Evolutionary conservation across 2,329 filamentous ascomycete species (phyloP).

Genomic region (Zasmidium cellare): DNA sequence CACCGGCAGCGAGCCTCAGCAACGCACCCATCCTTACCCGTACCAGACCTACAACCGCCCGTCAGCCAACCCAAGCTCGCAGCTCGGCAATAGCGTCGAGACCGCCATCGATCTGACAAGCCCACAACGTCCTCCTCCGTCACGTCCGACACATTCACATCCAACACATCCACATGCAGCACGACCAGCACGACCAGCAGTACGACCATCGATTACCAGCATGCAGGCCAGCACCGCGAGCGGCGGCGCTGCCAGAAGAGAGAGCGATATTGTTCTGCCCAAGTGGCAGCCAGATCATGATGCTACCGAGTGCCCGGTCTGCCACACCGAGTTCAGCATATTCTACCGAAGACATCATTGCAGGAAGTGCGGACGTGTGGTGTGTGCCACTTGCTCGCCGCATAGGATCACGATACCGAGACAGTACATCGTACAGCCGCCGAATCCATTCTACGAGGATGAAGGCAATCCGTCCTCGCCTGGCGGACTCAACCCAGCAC

Average conservation of each 20-base stretch:
- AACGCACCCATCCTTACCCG: conserved; percentile 22
- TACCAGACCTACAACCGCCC: not conserved
- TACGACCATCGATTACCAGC: not conserved
- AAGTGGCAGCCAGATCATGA: conserved; percentile 88
- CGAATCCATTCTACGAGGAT: conserved; percentile 34
- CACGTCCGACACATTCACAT: too few species aligned
- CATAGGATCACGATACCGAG: conserved; percentile 93
- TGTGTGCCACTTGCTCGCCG: conserved; percentile 86
- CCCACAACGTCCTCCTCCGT: conserved; percentile 7
- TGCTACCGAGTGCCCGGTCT: conserved; percentile 82
- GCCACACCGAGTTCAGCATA: conserved; percentile 74
- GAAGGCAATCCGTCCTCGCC: conserved; percentile 10
- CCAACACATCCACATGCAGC: too few species aligned
- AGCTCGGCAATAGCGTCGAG: conserved; percentile 12
- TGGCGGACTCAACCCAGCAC: conserved; percentile 48
- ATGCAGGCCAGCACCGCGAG: conserved; percentile 7
- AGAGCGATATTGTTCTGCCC: conserved; percentile 60
- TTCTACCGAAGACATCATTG: conserved; percentile 92
- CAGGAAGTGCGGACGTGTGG: conserved; percentile 90
- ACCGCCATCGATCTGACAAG: conserved; percentile 29
- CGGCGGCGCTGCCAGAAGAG: conserved; percentile 8
- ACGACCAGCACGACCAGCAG: too few species aligned
- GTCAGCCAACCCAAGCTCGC: too few species aligned
- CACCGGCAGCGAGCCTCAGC: conserved; percentile 25
- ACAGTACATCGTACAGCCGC: conserved; percentile 85